Base-by-base conservation (phyloP, 2,329 filamentous ascomycete species). In the Fusarium sp. region DNA sequence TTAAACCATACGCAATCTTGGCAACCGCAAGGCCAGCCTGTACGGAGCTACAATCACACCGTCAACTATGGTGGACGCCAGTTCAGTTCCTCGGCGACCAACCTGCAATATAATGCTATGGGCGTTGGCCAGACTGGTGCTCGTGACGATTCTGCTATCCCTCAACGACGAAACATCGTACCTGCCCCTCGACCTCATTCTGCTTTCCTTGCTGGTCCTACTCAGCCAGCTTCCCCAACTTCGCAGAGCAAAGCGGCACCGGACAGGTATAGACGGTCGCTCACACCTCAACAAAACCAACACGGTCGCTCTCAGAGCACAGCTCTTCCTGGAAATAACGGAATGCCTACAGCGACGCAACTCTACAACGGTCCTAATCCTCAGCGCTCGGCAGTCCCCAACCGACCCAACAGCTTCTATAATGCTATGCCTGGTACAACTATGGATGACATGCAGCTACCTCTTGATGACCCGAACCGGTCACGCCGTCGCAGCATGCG, bases 401-500 rank as follows among this genome's bases (percentile, higher is more conserved):
- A 81, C 76, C 73, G 86, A 77, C 77, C 90, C 78, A 84, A 85
- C 74, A 82, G 87, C 82, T 80, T 87, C 77, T 78, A 88, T 78
- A 82, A 80, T 33, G 66, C 79, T 5, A 68, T 80, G 33, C 73
- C 79, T 14, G 91, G 89, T 5, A 74, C 78, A 9, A 80, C 85
- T 71, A 86, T 87, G 47, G 93, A 97, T 78, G 93, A 96, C 72
- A 88, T 90, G 76, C 87, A 89, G 57, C 76, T 93, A 73, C 88
- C 84, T 59, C 83, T 85, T 19, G 93, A 95, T 28, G 86, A 91
- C 36, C 87, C 90, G 11, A 94, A 92, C 80, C 87, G 93, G 76
- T 92, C 94, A 80, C 87, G 94, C 73, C 89, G 94, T 76, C 89
- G 94, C 70, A 98, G 94, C 80, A 88, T 97, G 82, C 93, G 93